phyloP scores from a whole-genome alignment of 768 basidiomycete species.

The Saitozyma podzolica region DNA sequence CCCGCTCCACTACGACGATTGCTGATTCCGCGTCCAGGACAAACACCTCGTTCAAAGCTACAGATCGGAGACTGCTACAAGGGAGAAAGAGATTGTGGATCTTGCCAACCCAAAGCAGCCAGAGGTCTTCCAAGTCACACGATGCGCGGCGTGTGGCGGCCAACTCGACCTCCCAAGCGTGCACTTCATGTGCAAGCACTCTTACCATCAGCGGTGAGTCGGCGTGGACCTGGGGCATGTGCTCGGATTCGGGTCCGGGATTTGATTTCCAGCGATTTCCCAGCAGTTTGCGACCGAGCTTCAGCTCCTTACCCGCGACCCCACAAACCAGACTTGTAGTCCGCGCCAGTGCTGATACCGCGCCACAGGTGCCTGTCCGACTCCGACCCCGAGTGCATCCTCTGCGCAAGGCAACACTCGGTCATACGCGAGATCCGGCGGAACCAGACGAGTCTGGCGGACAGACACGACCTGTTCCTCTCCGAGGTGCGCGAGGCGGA shows the following conservation, averaged over 20 bases:
- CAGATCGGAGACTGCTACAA: conserved; percentile 75
- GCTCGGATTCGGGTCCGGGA: not conserved
- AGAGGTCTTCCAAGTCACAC: conserved; percentile 87
- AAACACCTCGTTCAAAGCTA: conserved; percentile 84
- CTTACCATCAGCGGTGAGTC: conserved; percentile 84
- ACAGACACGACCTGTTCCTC: conserved; percentile 54
- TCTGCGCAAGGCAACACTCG: conserved; percentile 80
- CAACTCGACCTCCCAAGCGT: conserved; percentile 89
- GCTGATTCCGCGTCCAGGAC: conserved; percentile 58
- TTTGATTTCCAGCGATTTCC: too few species aligned
- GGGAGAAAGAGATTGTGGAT: conserved; percentile 76
- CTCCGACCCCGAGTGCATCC: conserved; percentile 84
- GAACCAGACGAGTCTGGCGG: conserved; percentile 77
- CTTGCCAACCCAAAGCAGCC: conserved; percentile 76
- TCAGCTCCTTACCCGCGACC: not conserved
- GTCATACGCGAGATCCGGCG: conserved; percentile 84
- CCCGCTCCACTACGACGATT: too few species aligned
- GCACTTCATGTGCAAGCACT: conserved; percentile 98
- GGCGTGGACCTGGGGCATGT: too few species aligned
- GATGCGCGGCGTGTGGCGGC: conserved; percentile 84
- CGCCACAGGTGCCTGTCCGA: conserved; percentile 75
- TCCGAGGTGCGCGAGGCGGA: conserved; percentile 52
- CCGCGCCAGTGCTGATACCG: not conserved
- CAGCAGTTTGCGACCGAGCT: not conserved
- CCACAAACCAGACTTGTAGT: too few species aligned